A percentile compares a stretch with the other conserved stretches of the same genome.
These are phyloP conservation scores for Neonectria coccinea DNA, from an alignment of 2,329 filamentous ascomycete genomes.

Conservation along the genomic window DNA sequence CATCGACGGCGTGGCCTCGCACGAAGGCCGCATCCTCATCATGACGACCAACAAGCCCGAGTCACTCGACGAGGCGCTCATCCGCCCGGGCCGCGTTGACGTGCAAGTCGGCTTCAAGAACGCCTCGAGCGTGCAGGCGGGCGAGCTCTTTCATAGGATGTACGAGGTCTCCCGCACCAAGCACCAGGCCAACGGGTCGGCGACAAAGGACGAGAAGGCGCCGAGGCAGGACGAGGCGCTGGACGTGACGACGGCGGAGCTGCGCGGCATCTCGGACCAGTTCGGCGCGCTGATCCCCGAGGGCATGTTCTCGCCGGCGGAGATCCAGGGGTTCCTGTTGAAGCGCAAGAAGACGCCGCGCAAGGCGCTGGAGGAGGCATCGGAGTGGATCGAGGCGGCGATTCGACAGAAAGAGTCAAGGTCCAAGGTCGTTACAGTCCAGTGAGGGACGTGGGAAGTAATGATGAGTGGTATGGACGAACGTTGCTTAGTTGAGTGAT, in stretches of 20 bases:
- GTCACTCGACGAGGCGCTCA: conserved; percentile 77
- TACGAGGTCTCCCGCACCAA: conserved; percentile 58
- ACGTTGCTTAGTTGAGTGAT: not conserved
- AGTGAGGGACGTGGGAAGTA: conserved; percentile 48
- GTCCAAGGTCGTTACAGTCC: conserved; percentile 62
- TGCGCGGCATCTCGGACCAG: conserved; percentile 57
- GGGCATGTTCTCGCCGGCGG: conserved; percentile 67
- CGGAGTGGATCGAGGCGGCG: conserved; percentile 65
- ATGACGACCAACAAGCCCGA: conserved; percentile 87
- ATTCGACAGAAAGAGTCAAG: conserved; percentile 62
- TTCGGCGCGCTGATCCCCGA: conserved; percentile 67
- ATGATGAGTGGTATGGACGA: not conserved
- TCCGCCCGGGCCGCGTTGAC: conserved; percentile 80
- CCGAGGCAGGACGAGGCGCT: conserved; percentile 41
- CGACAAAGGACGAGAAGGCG: conserved; percentile 20
- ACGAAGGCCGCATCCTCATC: conserved; percentile 82
- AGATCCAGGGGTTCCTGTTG: conserved; percentile 74
- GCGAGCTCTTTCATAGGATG: conserved; percentile 71
- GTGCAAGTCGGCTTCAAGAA: conserved; percentile 74
- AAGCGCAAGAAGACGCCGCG: conserved; percentile 70
- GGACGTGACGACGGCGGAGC: conserved; percentile 53
- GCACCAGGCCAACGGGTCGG: conserved; percentile 19
- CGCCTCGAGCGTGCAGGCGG: conserved; percentile 66
- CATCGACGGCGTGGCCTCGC: conserved; percentile 83
- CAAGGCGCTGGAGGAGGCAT: conserved; percentile 65